Base-by-base conservation (phyloP, 345 rosid species). In the Eucalyptus pauciflora region DNA sequence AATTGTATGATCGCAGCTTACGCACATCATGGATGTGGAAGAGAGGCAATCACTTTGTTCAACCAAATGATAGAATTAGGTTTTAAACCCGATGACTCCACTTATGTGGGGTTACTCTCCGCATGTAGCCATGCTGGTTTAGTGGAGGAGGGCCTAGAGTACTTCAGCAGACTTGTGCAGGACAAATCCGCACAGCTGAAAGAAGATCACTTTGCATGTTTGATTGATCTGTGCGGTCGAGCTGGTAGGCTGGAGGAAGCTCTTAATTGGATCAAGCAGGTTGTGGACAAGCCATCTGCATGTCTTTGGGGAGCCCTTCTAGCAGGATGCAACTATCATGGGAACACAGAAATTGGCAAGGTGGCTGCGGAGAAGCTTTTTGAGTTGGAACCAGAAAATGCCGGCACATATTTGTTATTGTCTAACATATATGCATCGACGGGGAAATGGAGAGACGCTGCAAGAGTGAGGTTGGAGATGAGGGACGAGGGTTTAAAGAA, bases 71-170 rank as follows among this genome's bases (percentile, higher is more conserved):
- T 85, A 48, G 86, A 85, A 64, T 91, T 90, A 27, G 94, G 94
- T 37, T 91, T 94, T 76, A 94, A 93, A 87, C 94, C 96, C 25
- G 91, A 92, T 50, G 97, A 91, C 51, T 94, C 92, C n/a, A 95
- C 95, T 16, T 96, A 92, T 54, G 94, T 95, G 62, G 97, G 92
- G 64, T 91, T 95, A 91, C 96, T 96, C 33, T 93, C 94, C 13
- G 97, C 96, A 43, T 96, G 98, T 54, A 93, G 95, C 89, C 97
- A 95, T 89, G 93, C 96, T 4, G 99, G 98, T n/a, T 80, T 94
- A 85, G 95, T 95, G 86, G 93, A 95, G 69, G 93, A 94, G 86
- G 98, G 99, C 52, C 89, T 94, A 85, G 89, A 91, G 85, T 93
- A 92, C 89, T 96, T 95, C 64, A 62, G 91, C 58, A 93, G 94